Evolutionary conservation across 148 eudicot species (phyloP).

Genomic region (Chenopodium quinoa): DNA sequence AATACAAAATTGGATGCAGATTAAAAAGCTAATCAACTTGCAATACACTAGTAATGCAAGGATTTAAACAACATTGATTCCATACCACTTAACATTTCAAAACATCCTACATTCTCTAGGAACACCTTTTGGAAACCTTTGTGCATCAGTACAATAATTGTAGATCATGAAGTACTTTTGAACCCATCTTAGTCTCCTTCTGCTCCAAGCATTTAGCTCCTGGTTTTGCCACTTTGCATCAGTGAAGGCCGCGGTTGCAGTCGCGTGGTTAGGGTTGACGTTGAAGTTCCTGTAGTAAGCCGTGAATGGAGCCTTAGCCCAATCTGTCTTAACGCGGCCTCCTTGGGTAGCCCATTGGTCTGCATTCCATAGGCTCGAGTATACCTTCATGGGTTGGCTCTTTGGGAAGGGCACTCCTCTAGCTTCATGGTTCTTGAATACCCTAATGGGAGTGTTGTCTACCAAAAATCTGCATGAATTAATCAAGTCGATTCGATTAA

Average conservation of each 20-base stretch:
- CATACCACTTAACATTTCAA: not conserved
- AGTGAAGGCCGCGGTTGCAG: constrained; percentile 25
- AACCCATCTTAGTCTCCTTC: constrained; percentile 54
- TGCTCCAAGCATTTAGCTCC: constrained; percentile 39
- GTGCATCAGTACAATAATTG: constrained; percentile 49
- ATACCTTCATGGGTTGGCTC: constrained; percentile 59
- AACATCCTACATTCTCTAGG: constrained; percentile 42
- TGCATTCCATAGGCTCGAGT: constrained; percentile 68
- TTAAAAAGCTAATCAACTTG: not conserved
- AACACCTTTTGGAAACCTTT: constrained; percentile 50
- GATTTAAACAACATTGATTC: not conserved
- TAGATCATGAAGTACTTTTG: constrained; percentile 59
- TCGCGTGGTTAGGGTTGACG: constrained; percentile 35
- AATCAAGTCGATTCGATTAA: not conserved
- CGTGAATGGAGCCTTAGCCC: constrained; percentile 53
- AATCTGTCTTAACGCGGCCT: constrained; percentile 54
- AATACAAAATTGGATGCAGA: not conserved
- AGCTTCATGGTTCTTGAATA: constrained; percentile 56
- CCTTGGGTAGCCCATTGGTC: constrained; percentile 76
- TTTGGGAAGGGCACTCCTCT: constrained; percentile 60
- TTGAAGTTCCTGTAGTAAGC: constrained; percentile 52
- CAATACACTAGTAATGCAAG: constrained; percentile 4
- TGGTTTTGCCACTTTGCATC: constrained; percentile 34
- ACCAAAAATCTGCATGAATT: constrained; percentile 48
- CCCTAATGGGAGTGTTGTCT: constrained; percentile 58